Evolutionary conservation across 2,329 filamentous ascomycete genomes (phyloP), one percentile per base, ranked within the genome.

Genomic region (Beauveria varroae): DNA sequence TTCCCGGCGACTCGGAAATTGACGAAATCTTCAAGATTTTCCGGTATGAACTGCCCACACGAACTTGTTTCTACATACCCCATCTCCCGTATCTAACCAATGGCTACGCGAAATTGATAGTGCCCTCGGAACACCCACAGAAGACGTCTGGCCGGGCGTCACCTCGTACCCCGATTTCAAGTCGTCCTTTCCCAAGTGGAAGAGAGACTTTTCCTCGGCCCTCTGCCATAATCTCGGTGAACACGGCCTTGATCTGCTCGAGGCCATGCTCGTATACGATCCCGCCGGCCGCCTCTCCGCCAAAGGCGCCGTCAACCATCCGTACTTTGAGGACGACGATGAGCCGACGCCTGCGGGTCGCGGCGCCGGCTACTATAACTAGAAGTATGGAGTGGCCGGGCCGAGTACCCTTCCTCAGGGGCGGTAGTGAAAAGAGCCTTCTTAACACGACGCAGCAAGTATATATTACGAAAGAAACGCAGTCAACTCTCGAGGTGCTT

Each of bases 141-240:
- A 96, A 72, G 80, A 85, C 8, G 81, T 86, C 62, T 96, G 92
- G 92, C 92, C 92, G 37, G 92, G 92, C 63, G 91, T 96, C 62
- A 95, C 91, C n/a, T 92, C 90, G 8, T 96, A 96, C 78, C 92
- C 92, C 47, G 93, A 96, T 75, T 96, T 92, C 82, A 96, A 96
- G 76, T 74, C 89, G 30, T 93, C 90, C 3, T 96, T 96, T 76
- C 92, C 92, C 66, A 96, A 96, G 77, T 96, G 92, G 92, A 81
- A 83, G 68, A 86, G 90, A 62, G 88, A 92, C 70, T 80, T 83
- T 63, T 80, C 82, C 26, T 79, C 80, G 54, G 77, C 84, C 30
- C 80, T 95, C 41, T 90, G 92, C 69, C 83, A 84, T 49, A 87
- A 82, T 59, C 82, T 96, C 52, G 90, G 96, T 66, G 85, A 89